These are phyloP conservation scores for Candida sithepensis DNA, from an alignment of 805 yeast genomes.

Conservation along the genomic window DNA sequence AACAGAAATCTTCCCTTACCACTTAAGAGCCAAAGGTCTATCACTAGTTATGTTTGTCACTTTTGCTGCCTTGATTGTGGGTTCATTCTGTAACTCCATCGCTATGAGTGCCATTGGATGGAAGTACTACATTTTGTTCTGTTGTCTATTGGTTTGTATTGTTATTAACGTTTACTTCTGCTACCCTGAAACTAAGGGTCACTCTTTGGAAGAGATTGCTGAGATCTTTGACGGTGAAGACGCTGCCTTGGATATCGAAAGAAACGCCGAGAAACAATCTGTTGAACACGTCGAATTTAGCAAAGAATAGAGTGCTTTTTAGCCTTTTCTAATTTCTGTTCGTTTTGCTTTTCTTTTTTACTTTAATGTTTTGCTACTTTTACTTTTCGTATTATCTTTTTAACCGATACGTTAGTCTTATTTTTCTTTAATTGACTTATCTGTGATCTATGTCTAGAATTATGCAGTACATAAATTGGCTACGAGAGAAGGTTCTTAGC, in stretches of 20 bases:
- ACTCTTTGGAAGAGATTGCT: conserved; percentile 56
- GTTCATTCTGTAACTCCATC: conserved; percentile 27
- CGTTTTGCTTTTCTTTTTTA: background rate
- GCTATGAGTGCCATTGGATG: conserved; percentile 37
- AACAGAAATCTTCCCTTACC: conserved; percentile 49
- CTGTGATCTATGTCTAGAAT: background rate
- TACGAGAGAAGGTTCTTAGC: background rate
- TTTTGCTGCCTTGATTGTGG: conserved; percentile 14
- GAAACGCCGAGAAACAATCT: conserved; percentile 7
- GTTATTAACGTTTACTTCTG: conserved; percentile 28
- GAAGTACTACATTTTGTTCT: conserved; percentile 35
- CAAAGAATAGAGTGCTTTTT: background rate
- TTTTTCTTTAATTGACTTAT: background rate
- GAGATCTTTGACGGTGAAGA: conserved; percentile 40
- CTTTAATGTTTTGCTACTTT: no score
- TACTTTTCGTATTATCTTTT: background rate
- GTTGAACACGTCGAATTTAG: conserved; percentile 12
- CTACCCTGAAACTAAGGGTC: conserved; percentile 65
- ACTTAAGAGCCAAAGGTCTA: conserved; percentile 60
- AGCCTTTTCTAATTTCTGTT: background rate
- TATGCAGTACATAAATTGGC: background rate
- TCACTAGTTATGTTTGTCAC: conserved; percentile 29
- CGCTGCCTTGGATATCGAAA: conserved; percentile 5
- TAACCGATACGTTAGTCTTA: no score
- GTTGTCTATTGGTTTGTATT: conserved; percentile 30